Evolutionary conservation across 1,284 basidiomycete genomes (phyloP), one percentile per base, ranked within the genome.

Genomic region (Cutaneotrichosporon cutaneum): DNA sequence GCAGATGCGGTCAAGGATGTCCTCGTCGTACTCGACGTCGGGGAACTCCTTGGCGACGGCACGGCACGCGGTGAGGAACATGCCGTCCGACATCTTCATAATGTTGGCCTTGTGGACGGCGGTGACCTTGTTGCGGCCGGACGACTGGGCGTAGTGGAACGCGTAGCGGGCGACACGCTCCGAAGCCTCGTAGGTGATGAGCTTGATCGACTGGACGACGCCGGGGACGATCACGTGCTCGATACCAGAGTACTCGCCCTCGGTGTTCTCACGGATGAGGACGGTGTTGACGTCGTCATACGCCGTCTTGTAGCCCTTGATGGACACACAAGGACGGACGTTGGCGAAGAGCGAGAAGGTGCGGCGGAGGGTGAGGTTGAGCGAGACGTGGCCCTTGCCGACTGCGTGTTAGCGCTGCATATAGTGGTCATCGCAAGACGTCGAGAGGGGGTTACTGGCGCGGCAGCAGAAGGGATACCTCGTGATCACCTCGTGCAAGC

Each of bases 21-120:
- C 96, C 81, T 99, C 96, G 79, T 98, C 94, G 80, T 99, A 99
- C 42, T 75, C 74, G 74, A 99, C 88, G 66, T 90, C 87, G 42
- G 96, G 96, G 86, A 90, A 99, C 67, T 94, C 94, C 80, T 96
- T 94, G 32, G 95, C 90, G 44, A 99, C 92, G 74, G 93, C 90
- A 68, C 96, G 90, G 82, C 95, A 99, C 48, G 96, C 96, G 60
- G 91, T 90, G 79, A 99, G 83, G 86, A 99, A 99, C 94, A 99
- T 97, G 71, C 96, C 96, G 80, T 99, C 96, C 26, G 94, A 98
- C 90, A 98, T 93, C 87, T 97, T 97, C 80, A 99, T 99, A 83
- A 99, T 98, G 78, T 96, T 97, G 45, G 96, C 96, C 84, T 99
- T 99, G 85, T 99, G 96, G 45, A 99, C 96, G 51, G 96, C 96